A percentile compares a stretch with the other conserved stretches of the same genome.
phyloP scores from a whole-genome alignment of 73 alveolate species.

The Paramecium biaurelia region DNA sequence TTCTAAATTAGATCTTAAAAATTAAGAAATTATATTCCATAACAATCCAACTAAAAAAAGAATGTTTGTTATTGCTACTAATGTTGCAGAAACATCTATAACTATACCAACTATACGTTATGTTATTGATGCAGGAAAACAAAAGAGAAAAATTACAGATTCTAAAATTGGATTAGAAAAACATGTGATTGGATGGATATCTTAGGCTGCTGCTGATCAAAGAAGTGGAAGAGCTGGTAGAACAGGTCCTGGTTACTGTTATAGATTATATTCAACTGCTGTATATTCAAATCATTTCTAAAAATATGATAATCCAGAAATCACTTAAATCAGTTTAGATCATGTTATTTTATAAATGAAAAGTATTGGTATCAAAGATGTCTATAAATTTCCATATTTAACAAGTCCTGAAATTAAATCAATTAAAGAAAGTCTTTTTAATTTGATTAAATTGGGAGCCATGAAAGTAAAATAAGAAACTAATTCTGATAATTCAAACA shows the following conservation, averaged over 20 bases:
- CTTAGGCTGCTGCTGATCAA: slow-evolving; percentile 95
- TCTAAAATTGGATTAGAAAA: slow-evolving; percentile 79
- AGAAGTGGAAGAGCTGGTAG: slow-evolving; percentile 99
- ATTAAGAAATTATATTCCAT: slow-evolving; percentile 86
- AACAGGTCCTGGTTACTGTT: slow-evolving; percentile 98
- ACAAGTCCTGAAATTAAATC: slow-evolving; percentile 82
- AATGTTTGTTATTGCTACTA: slow-evolving; percentile 92
- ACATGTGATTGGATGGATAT: slow-evolving; percentile 86
- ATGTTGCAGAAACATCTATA: slow-evolving; percentile 98
- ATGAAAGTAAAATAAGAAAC: slow-evolving; percentile 71
- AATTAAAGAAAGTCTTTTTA: slow-evolving; percentile 78
- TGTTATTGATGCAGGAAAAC: slow-evolving; percentile 97
- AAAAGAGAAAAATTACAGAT: slow-evolving; percentile 88
- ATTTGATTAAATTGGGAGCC: slow-evolving; percentile 83
- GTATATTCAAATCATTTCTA: slow-evolving; percentile 82
- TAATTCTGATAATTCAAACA: slow-evolving; percentile 80
- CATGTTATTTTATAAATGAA: slow-evolving; percentile 86
- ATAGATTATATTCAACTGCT: slow-evolving; percentile 94
- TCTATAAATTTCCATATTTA: slow-evolving; percentile 88
- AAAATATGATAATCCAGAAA: slow-evolving; percentile 93
- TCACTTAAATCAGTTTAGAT: slow-evolving; percentile 87
- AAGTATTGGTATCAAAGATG: slow-evolving; percentile 91
- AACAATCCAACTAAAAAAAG: slow-evolving; percentile 82
- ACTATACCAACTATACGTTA: slow-evolving; percentile 96
- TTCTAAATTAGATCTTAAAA: slow-evolving; percentile 85